Conservation (phyloP, 768 basidiomycete genomes). For the Mycena indigotica region DNA sequence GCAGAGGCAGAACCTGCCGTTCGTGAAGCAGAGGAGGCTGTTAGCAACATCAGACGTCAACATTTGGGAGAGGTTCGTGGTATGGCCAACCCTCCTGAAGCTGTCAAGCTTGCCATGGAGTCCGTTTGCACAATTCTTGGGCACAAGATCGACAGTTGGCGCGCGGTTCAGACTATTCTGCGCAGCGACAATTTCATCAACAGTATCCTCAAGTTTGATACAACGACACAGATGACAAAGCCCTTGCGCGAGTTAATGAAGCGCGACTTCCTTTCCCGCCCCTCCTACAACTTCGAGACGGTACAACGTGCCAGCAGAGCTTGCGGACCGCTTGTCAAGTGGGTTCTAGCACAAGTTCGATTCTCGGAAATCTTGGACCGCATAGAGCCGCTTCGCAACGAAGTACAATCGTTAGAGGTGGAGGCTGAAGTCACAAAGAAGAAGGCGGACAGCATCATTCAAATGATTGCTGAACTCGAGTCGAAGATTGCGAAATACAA, state of each 20-base stretch:
- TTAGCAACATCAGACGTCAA: slow-evolving; percentile 93
- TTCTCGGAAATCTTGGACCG: slow-evolving; percentile 98
- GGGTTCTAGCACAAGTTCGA: slow-evolving; percentile 95
- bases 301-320: slow-evolving; percentile 96
- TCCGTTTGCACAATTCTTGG: slow-evolving; percentile 96
- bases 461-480: slow-evolving; percentile 92
- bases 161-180: slow-evolving; percentile 92
- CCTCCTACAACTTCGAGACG: slow-evolving; percentile 91
- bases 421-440: slow-evolving; percentile 96
- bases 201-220: slow-evolving; percentile 94
- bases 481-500: slow-evolving; percentile 92
- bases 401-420: slow-evolving; percentile 88
- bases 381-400: slow-evolving; percentile 93
- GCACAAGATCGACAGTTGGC: slow-evolving; percentile 96
- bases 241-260: slow-evolving; percentile 88
- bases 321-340: slow-evolving; percentile 97
- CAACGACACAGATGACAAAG: slow-evolving; percentile 86
- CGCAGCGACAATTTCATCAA: slow-evolving; percentile 97
- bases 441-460: slow-evolving; percentile 85
- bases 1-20: slow-evolving; percentile 98
- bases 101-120: slow-evolving; percentile 97
- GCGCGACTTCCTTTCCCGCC: slow-evolving; percentile 86
- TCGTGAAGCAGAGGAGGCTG: slow-evolving; percentile 91
- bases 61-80: slow-evolving; percentile 96
- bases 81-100: slow-evolving; percentile 98